phyloP scores from a whole-genome alignment of 163 green algal species.

The Chlamydomonas reinhardtii region DNA sequence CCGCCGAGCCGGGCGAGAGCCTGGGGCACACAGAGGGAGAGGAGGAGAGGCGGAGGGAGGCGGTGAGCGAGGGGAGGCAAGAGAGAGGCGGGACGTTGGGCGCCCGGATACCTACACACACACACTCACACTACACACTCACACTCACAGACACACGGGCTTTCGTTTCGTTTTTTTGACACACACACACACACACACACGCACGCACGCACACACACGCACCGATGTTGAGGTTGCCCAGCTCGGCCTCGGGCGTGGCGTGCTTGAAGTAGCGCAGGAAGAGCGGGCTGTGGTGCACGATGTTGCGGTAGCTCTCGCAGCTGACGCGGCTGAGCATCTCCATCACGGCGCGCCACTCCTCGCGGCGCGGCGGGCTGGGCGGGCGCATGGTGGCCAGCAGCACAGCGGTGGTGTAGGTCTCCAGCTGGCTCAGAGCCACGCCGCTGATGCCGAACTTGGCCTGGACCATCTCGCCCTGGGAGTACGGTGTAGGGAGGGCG shows the following conservation, averaged over 20 bases:
- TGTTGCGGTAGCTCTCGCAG: constrained; percentile 69
- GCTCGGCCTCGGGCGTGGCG: constrained; percentile 90
- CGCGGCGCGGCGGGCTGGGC: constrained; percentile 65
- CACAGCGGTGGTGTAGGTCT: constrained; percentile 93
- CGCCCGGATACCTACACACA: no score
- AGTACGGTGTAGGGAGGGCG: background rate
- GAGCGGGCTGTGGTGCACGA: constrained; percentile 86
- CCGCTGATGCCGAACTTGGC: constrained; percentile 91
- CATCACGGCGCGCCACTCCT: constrained; percentile 68
- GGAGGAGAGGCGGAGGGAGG: background rate
- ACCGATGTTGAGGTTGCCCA: constrained; percentile 95
- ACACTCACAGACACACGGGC: background rate
- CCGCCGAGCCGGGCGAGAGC: constrained; percentile 58
- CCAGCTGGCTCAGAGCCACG: constrained; percentile 84
- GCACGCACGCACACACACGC: background rate
- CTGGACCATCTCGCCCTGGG: constrained; percentile 16
- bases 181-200: background rate
- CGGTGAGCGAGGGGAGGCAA: background rate
- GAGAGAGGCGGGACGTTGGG: no score
- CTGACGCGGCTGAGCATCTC: constrained; percentile 52
- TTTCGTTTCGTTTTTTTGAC: no score
- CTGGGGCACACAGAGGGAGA: constrained; percentile 32
- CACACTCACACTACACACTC: no score
- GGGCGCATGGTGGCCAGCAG: constrained; percentile 83
- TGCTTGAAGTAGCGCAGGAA: constrained; percentile 93